These are phyloP conservation scores for Fusarium hostae DNA, from an alignment of 2,329 filamentous ascomycete species.

Conservation along the genomic window DNA sequence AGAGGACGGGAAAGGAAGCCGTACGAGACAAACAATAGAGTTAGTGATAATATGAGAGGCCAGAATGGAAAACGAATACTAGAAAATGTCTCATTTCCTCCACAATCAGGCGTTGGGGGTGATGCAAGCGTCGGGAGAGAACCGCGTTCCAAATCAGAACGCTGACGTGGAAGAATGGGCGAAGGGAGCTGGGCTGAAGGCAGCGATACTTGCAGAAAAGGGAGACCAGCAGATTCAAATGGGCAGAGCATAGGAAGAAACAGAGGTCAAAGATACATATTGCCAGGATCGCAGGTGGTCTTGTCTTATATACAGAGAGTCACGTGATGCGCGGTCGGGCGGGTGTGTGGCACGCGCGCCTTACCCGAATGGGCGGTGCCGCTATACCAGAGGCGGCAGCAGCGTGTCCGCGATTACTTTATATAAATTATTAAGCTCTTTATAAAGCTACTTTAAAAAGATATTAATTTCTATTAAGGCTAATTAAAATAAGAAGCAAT, in stretches of 20 bases:
- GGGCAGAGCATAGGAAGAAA: slow-evolving; percentile 2
- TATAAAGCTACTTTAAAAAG: too few species aligned
- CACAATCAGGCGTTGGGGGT: not conserved
- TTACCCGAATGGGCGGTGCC: too few species aligned
- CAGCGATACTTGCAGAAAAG: not conserved
- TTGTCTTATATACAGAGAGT: too few species aligned
- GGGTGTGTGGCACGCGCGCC: too few species aligned
- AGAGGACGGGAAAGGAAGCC: too few species aligned
- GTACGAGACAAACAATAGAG: not conserved
- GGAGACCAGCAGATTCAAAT: not conserved
- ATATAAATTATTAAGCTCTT: too few species aligned
- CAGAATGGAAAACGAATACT: not conserved
- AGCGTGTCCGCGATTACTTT: slow-evolving; percentile 15
- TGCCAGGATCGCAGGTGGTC: not conserved
- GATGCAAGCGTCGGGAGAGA: not conserved
- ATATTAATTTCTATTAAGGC: too few species aligned
- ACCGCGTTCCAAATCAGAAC: not conserved
- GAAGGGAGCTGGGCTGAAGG: not conserved
- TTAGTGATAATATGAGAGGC: not conserved
- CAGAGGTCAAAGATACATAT: too few species aligned
- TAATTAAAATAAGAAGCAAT: too few species aligned
- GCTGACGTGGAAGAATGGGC: not conserved
- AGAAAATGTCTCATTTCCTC: not conserved
- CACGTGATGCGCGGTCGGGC: too few species aligned
- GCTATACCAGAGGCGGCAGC: too few species aligned